phyloP scores from a whole-genome alignment of 176 grass and related monocot genomes.

The Calamus simplicifolius region DNA sequence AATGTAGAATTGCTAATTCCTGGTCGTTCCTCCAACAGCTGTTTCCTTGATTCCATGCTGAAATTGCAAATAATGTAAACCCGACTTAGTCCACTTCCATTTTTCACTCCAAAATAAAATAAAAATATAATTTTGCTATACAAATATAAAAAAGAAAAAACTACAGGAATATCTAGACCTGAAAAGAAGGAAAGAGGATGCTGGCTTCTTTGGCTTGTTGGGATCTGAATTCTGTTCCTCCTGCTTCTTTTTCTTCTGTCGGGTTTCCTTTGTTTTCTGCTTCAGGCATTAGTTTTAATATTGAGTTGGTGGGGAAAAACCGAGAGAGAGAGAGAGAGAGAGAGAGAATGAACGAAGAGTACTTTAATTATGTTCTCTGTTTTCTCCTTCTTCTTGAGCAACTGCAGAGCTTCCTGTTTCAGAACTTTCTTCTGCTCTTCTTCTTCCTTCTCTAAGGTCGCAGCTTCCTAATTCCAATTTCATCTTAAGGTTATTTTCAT shows the following conservation, averaged over 20 bases:
- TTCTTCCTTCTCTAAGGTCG: conserved; percentile 54
- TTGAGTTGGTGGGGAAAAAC: background rate
- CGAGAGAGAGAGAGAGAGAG: background rate
- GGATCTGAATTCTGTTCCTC: conserved; percentile 35
- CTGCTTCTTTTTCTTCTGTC: conserved; percentile 34
- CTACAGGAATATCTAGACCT: conserved; percentile 21
- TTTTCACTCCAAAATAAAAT: too few species aligned
- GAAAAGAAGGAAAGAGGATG: conserved; percentile 79
- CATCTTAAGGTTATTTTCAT: too few species aligned
- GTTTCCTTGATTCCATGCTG: conserved; percentile 63
- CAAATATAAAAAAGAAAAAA: too few species aligned
- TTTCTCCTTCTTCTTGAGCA: conserved; percentile 92
- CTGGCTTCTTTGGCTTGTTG: conserved; percentile 71
- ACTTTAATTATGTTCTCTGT: conserved; percentile 90
- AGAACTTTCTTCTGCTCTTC: conserved; percentile 69
- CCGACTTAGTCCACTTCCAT: background rate
- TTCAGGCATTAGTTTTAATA: background rate
- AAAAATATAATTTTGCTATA: background rate
- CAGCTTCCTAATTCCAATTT: conserved; percentile 35
- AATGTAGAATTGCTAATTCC: conserved; percentile 42
- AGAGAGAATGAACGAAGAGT: background rate
- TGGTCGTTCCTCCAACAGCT: conserved; percentile 41
- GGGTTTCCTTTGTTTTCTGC: conserved; percentile 73
- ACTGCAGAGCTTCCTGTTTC: conserved; percentile 80
- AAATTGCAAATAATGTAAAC: background rate